phyloP scores from a whole-genome alignment of 176 grass and related monocot species.

The Typha latifolia region DNA sequence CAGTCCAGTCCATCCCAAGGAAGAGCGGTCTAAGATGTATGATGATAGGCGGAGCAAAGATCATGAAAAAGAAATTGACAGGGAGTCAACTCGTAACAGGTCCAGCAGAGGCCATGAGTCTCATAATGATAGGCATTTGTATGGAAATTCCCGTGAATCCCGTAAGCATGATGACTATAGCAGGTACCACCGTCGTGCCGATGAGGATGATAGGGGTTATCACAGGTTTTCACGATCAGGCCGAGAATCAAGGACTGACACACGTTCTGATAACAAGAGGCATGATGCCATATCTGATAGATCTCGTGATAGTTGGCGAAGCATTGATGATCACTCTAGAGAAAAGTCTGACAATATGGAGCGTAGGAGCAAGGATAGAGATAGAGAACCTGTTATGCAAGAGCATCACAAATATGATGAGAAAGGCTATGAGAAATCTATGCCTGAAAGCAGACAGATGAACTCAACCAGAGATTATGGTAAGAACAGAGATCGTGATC shows the following conservation, averaged over 20 bases:
- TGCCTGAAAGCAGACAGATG: slow-evolving; percentile 29
- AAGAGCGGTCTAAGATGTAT: slow-evolving; percentile 27
- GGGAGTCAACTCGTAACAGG: slow-evolving; percentile 15
- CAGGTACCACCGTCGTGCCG: slow-evolving; percentile 39
- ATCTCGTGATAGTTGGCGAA: slow-evolving; percentile 29
- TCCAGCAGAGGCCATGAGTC: slow-evolving; percentile 42
- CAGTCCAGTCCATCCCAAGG: slow-evolving; percentile 44
- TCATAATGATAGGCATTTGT: slow-evolving; percentile 39
- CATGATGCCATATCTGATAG: slow-evolving; percentile 32
- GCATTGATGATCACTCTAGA: slow-evolving; percentile 26
- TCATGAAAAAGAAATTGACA: slow-evolving; percentile 28
- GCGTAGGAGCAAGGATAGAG: slow-evolving; percentile 37
- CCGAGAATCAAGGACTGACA: slow-evolving; percentile 40
- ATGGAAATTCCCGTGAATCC: slow-evolving; percentile 37
- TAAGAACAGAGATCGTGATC: slow-evolving; percentile 12
- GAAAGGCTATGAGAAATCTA: slow-evolving; percentile 34
- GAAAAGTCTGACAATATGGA: slow-evolving; percentile 34
- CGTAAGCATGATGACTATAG: slow-evolving; percentile 62
- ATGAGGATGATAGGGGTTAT: slow-evolving; percentile 50
- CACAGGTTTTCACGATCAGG: slow-evolving; percentile 38
- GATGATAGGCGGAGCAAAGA: slow-evolving; percentile 30
- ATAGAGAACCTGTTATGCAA: slow-evolving; percentile 27
- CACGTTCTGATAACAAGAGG: slow-evolving; percentile 32
- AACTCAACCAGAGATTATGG: slow-evolving; percentile 16
- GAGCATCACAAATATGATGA: slow-evolving; percentile 20